Base-by-base conservation (phyloP, 2,329 filamentous ascomycete species). In the Lithohypha guttulata region DNA sequence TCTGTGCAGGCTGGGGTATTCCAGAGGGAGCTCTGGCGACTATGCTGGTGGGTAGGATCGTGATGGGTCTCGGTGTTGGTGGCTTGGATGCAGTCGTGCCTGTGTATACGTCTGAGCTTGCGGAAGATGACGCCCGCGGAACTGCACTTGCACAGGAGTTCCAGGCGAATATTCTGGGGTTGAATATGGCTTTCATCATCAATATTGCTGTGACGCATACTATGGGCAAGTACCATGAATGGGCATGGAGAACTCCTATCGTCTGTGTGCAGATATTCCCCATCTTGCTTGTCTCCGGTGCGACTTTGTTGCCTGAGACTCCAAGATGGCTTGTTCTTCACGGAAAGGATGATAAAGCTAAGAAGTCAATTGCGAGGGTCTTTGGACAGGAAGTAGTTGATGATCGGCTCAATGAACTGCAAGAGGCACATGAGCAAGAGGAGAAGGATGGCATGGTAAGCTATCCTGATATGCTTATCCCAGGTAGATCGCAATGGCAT, bases 191-290 rank as follows among this genome's bases (percentile, higher is more conserved):
- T 0, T 78, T 77, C 52, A 66, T 61, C 0, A 69, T 77, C 53
- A 79, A 78, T 47, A 57, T 77, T 1, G 62, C 57, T 1, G 63
- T 74, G 2, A 77, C 73, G 0, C 55, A 67, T 4, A 52, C 54
- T 1, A 59, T 77, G 3, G 72, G 73, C 2, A 76, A 77, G 47
- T 52, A 58, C 6, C 70, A 60, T 47, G 63, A 78, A 50, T 77
- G 73, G 74, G 73, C 74, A 0, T 79, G 74, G 75, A 60, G 75
- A 18, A 62, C 68, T 2, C 75, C 74, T 1, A 77, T 79, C 46
- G 65, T 77, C 15, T 59, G 64, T 23, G 78, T 78, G 75, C 73
- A 77, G 52, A 51, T 69, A 2, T 78, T 74, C 48, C 74, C 74
- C 0, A 45, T 73, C 0, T 43, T 70, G 3, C 59, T 78, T 3